phyloP scores from a whole-genome alignment of 352 stramenopile genomes.

The Globisporangium spiculum region DNA sequence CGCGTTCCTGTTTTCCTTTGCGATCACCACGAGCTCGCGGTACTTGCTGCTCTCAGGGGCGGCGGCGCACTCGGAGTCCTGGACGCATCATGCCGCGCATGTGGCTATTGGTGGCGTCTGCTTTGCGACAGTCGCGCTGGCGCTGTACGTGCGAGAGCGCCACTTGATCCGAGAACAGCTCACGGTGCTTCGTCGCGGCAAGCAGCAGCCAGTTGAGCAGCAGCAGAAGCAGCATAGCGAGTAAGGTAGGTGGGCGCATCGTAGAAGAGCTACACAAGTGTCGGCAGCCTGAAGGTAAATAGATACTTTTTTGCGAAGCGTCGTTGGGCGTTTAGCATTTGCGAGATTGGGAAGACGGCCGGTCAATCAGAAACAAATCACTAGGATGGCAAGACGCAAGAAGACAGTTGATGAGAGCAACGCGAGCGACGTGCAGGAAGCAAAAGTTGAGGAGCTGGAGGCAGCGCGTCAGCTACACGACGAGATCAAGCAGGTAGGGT shows the following conservation, averaged over 20 bases:
- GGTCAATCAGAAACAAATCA: not conserved
- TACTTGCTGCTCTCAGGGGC: slow-evolving; percentile 28
- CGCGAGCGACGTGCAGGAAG: not conserved
- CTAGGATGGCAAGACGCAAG: not conserved
- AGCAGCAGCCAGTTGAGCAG: not conserved
- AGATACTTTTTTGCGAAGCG: slow-evolving; percentile 6
- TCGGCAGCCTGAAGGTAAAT: not conserved
- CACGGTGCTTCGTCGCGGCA: slow-evolving; percentile 19
- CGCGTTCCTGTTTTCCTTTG: slow-evolving; percentile 41
- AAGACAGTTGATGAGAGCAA: not conserved
- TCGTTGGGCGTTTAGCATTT: not conserved
- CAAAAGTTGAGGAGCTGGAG: not conserved
- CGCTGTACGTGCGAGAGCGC: slow-evolving; percentile 51
- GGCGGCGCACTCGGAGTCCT: slow-evolving; percentile 19
- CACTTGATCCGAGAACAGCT: slow-evolving; percentile 37
- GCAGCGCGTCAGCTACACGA: slow-evolving; percentile 16
- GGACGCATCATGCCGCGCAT: slow-evolving; percentile 39
- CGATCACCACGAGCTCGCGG: slow-evolving; percentile 37
- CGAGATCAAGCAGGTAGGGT: slow-evolving; percentile 25
- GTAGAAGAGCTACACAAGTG: no score
- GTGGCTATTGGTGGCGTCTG: slow-evolving; percentile 44
- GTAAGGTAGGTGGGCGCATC: slow-evolving; percentile 6
- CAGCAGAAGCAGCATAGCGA: slow-evolving; percentile 20
- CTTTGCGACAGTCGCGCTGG: slow-evolving; percentile 34
- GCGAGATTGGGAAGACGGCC: not conserved